Evolutionary conservation across 148 eudicot genomes (phyloP).

Genomic region (Cornus suecica): DNA sequence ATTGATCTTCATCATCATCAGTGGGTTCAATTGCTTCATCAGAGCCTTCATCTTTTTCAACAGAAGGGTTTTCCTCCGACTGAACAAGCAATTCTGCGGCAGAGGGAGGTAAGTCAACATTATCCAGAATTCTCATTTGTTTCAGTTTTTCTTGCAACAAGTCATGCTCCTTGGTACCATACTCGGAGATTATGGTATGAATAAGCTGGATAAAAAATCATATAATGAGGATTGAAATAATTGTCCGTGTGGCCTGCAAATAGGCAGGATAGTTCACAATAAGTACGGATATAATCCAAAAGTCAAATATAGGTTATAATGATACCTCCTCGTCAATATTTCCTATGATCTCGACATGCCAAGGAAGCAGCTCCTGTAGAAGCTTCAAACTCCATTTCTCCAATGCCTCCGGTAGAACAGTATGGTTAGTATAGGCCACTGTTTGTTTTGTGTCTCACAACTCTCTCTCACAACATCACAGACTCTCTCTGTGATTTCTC

Average conservation of each 20-base stretch:
- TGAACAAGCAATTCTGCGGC: conserved; percentile 18
- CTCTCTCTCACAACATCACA: no score
- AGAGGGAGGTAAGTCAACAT: conserved; percentile 44
- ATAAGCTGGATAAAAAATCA: conserved; percentile 36
- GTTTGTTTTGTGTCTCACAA: no score
- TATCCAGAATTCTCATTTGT: conserved; percentile 49
- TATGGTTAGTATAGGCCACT: conserved; percentile 86
- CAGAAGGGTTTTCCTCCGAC: conserved; percentile 18
- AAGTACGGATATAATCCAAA: neutral
- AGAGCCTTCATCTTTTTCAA: conserved; percentile 18
- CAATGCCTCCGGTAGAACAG: conserved; percentile 81
- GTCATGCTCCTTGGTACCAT: conserved; percentile 49
- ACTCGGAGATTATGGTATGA: conserved; percentile 48
- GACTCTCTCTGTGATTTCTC: no score
- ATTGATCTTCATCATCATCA: conserved; percentile 10
- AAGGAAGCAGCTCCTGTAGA: conserved; percentile 69
- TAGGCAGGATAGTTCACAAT: neutral
- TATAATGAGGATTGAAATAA: neutral
- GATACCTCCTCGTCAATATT: conserved; percentile 71
- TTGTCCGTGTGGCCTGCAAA: neutral
- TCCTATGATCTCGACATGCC: conserved; percentile 75
- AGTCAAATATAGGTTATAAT: neutral
- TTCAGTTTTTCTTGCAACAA: conserved; percentile 38
- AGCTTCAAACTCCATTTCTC: conserved; percentile 85
- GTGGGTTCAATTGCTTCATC: conserved; percentile 13